Percentiles rank a stretch among this genome's conserved stretches.
These are phyloP conservation scores for Hymenoscyphus linearis DNA, from an alignment of 2,329 filamentous ascomycete genomes.

Conservation along the genomic window DNA sequence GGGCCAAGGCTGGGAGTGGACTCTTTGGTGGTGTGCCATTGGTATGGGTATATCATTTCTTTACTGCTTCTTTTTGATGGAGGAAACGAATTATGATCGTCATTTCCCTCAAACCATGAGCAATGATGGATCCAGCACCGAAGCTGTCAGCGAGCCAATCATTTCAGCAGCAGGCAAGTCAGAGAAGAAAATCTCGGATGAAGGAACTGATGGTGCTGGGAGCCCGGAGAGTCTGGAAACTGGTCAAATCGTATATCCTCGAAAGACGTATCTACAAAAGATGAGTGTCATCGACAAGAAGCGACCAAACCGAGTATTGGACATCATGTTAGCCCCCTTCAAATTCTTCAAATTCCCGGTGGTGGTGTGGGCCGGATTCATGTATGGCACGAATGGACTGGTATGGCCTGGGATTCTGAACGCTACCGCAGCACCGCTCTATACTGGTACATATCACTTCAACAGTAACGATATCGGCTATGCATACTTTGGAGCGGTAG, in stretches of 20 bases:
- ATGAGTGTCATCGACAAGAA: slow-evolving; percentile 37
- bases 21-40: slow-evolving; percentile 42
- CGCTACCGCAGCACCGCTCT: slow-evolving; percentile 28
- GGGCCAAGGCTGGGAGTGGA: slow-evolving; percentile 44
- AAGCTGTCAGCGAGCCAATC: slow-evolving; percentile 4
- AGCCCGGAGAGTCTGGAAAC: slow-evolving; percentile 20
- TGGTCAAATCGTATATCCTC: slow-evolving; percentile 30
- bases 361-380: slow-evolving; percentile 31
- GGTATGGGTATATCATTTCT: slow-evolving; percentile 44
- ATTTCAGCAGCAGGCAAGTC: background rate
- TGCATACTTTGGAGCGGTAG: slow-evolving; percentile 29
- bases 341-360: slow-evolving; percentile 33
- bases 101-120: slow-evolving; percentile 6
- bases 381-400: slow-evolving; percentile 33
- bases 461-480: slow-evolving; percentile 29
- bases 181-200: background rate
- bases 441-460: slow-evolving; percentile 32
- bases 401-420: slow-evolving; percentile 33
- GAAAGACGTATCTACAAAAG: slow-evolving; percentile 40
- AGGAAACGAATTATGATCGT: slow-evolving; percentile 44
- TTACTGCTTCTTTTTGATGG: slow-evolving; percentile 50
- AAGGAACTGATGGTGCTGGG: background rate
- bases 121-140: slow-evolving; percentile 8
- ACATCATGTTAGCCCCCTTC: slow-evolving; percentile 33
- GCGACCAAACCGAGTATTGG: slow-evolving; percentile 38